A percentile compares a stretch with the other conserved stretches of the same genome.
Evolutionary conservation across 371 early-diverging fungal species (phyloP).

Genomic region (Lichtheimia hyalospora): DNA sequence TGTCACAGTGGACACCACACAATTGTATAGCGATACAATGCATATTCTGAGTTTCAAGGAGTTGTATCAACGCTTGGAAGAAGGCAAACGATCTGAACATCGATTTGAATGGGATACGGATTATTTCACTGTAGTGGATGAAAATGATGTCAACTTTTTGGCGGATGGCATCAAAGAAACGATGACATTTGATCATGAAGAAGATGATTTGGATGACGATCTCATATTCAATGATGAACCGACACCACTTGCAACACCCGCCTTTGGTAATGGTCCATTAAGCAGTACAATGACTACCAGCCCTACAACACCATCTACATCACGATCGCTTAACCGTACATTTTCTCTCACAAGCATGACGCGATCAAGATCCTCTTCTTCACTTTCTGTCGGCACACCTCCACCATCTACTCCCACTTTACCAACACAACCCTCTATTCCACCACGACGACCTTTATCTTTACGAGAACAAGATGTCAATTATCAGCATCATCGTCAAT

Average conservation of each 20-base stretch:
- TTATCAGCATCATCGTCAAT: conserved; percentile 68
- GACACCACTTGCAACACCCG: neutral
- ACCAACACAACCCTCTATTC: conserved; percentile 10
- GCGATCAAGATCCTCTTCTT: conserved; percentile 38
- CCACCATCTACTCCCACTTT: conserved; percentile 25
- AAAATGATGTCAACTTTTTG: conserved; percentile 66
- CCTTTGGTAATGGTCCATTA: conserved; percentile 10
- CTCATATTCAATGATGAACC: conserved; percentile 34
- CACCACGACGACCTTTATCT: conserved; percentile 49
- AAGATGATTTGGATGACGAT: conserved; percentile 23
- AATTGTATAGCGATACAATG: conserved; percentile 55
- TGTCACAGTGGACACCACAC: conserved; percentile 41
- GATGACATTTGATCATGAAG: conserved; percentile 13
- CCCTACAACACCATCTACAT: conserved; percentile 38
- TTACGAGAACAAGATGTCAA: conserved; percentile 69
- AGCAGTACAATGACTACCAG: conserved; percentile 10
- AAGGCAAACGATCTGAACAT: conserved; percentile 15
- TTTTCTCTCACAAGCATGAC: conserved; percentile 25
- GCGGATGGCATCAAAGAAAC: conserved; percentile 20
- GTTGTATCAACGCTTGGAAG: conserved; percentile 49
- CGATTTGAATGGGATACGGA: conserved; percentile 65
- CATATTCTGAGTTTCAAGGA: conserved; percentile 57
- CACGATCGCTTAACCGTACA: conserved; percentile 18
- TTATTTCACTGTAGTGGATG: conserved; percentile 63
- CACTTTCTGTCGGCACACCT: conserved; percentile 26